phyloP scores from a whole-genome alignment of 2,329 filamentous ascomycete genomes.

The Bipolaris bicolor region DNA sequence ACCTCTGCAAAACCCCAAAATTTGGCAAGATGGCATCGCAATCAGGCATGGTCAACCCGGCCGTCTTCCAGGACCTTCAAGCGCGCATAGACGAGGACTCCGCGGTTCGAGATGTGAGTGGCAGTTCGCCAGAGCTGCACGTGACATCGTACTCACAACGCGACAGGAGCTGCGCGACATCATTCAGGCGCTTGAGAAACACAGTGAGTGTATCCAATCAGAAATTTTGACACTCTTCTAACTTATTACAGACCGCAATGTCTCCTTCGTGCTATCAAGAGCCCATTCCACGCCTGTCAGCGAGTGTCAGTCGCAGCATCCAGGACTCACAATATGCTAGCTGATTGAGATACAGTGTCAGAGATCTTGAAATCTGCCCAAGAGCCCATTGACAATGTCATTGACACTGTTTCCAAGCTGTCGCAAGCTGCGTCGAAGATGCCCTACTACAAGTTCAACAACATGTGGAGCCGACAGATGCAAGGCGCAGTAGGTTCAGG shows the following conservation, averaged over 20 bases:
- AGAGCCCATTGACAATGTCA: constrained; percentile 72
- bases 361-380: constrained; percentile 73
- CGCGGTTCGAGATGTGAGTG: constrained; percentile 72
- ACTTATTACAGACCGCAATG: constrained; percentile 66
- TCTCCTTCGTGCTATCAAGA: constrained; percentile 82
- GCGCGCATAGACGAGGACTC: constrained; percentile 87
- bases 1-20: background rate
- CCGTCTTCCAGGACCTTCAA: constrained; percentile 87
- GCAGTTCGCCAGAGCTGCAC: constrained; percentile 21
- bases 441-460: constrained; percentile 98
- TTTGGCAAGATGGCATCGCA: constrained; percentile 33
- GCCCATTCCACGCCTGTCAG: constrained; percentile 83
- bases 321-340: background rate
- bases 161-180: constrained; percentile 75
- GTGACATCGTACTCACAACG: constrained; percentile 39
- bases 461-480: constrained; percentile 80
- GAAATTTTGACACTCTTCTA: constrained; percentile 1
- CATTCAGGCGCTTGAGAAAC: constrained; percentile 80
- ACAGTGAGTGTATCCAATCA: constrained; percentile 54
- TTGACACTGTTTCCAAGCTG: constrained; percentile 73
- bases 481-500: constrained; percentile 71
- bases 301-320: constrained; percentile 57
- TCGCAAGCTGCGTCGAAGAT: constrained; percentile 77
- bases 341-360: constrained; percentile 60
- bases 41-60: constrained; percentile 71